Evolutionary conservation across 768 basidiomycete species (phyloP).

Genomic region (Tephrocybe sp.): DNA sequence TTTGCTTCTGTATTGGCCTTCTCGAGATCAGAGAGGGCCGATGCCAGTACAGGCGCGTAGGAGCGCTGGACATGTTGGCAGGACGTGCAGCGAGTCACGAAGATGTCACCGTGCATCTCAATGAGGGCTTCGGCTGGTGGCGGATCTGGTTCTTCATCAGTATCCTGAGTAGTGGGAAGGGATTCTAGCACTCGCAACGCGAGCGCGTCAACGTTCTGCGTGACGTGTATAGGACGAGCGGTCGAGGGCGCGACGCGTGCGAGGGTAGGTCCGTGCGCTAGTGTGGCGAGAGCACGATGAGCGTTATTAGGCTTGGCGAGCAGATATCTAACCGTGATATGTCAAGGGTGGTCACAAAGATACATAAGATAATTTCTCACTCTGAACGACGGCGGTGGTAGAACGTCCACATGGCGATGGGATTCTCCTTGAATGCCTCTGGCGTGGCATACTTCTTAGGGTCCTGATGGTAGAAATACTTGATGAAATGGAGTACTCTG

Average conservation of each 20-base stretch:
- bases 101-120: constrained; percentile 54
- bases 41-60: constrained; percentile 27
- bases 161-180: constrained; percentile 9
- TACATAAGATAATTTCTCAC: constrained; percentile 21
- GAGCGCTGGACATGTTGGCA: constrained; percentile 27
- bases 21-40: constrained; percentile 31
- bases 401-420: constrained; percentile 43
- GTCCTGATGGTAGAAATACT: constrained; percentile 7
- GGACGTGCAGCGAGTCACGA: constrained; percentile 42
- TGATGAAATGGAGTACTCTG: neutral
- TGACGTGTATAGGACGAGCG: constrained; percentile 35
- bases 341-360: neutral
- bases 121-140: constrained; percentile 22
- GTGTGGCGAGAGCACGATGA: constrained; percentile 40
- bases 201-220: constrained; percentile 50
- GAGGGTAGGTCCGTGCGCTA: constrained; percentile 31
- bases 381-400: constrained; percentile 45
- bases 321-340: constrained; percentile 25
- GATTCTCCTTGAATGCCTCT: constrained; percentile 39
- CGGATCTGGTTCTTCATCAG: neutral
- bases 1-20: neutral
- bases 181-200: constrained; percentile 29
- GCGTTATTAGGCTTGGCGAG: constrained; percentile 43
- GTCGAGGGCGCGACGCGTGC: constrained; percentile 31
- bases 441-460: constrained; percentile 30